A percentile compares a stretch with the other conserved stretches of the same genome.
phyloP scores from a whole-genome alignment of 2,329 filamentous ascomycete genomes.

The Paracoccidioides lutzii region DNA sequence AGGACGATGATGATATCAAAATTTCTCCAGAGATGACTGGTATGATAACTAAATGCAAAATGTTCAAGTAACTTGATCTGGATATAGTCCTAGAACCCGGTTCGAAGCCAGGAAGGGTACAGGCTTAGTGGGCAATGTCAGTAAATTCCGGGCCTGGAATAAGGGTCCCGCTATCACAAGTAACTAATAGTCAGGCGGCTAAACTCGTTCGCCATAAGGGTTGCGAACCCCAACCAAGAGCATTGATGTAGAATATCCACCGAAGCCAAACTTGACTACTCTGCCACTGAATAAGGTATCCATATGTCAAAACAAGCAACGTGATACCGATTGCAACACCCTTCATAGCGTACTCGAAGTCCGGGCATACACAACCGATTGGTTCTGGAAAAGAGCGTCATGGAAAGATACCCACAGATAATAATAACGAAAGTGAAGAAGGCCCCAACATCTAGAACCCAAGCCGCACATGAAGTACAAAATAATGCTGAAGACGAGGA shows the following conservation, averaged over 20 bases:
- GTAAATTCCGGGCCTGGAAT: conserved; percentile 35
- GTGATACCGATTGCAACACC: conserved; percentile 69
- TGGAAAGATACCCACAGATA: conserved; percentile 63
- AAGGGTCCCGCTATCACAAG: conserved; percentile 29
- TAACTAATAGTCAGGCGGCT: conserved; percentile 44
- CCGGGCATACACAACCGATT: conserved; percentile 59
- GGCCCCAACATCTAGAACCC: conserved; percentile 52
- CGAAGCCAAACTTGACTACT: conserved; percentile 55
- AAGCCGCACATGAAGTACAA: conserved; percentile 84
- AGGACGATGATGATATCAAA: conserved; percentile 57
- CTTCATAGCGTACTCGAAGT: conserved; percentile 81
- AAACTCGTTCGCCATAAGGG: conserved; percentile 76
- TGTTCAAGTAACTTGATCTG: conserved; percentile 46
- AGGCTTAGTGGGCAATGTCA: conserved; percentile 36
- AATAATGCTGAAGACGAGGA: conserved; percentile 62
- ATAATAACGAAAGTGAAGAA: conserved; percentile 83
- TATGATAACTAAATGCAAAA: conserved; percentile 44
- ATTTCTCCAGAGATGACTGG: conserved; percentile 54
- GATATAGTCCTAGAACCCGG: conserved; percentile 40
- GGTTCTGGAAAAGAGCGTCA: conserved; percentile 78
- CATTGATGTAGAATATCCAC: conserved; percentile 74
- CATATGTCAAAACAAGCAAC: conserved; percentile 36
- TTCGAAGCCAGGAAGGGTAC: conserved; percentile 52
- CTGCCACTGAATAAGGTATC: conserved; percentile 35
- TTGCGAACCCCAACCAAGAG: conserved; percentile 69